Conservation (phyloP, 1,284 basidiomycete genomes). For the Heimioporus punctisporus region DNA sequence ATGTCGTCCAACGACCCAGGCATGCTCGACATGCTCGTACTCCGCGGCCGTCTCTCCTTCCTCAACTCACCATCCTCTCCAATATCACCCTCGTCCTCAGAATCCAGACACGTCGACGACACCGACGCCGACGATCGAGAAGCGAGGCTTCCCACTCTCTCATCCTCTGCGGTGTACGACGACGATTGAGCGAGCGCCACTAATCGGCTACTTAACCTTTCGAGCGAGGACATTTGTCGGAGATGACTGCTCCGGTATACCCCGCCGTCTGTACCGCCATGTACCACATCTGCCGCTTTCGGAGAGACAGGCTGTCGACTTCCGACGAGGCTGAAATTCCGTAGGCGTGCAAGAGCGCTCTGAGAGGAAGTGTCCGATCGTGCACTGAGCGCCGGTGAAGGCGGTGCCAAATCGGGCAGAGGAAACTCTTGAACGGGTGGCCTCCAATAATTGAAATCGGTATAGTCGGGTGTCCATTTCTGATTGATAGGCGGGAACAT, state of each 20-base stretch:
- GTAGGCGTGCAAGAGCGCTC: constrained; percentile 74
- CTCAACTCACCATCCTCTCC: constrained; percentile 39
- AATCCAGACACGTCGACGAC: constrained; percentile 49
- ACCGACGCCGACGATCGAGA: constrained; percentile 42
- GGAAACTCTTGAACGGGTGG: constrained; percentile 76
- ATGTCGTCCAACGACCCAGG: constrained; percentile 72
- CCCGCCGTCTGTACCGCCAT: constrained; percentile 6
- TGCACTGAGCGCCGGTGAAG: constrained; percentile 92
- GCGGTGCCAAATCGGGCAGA: constrained; percentile 89
- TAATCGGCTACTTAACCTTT: constrained; percentile 61
- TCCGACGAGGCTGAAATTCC: constrained; percentile 79
- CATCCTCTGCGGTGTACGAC: constrained; percentile 31
- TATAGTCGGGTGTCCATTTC: constrained; percentile 89
- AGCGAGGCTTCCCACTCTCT: constrained; percentile 46
- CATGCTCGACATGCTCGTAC: constrained; percentile 78
- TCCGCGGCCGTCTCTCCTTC: constrained; percentile 43
- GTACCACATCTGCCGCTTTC: constrained; percentile 30
- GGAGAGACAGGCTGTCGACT: constrained; percentile 43
- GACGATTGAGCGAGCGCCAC: constrained; percentile 43
- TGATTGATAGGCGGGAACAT: constrained; percentile 98
- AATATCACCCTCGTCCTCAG: constrained; percentile 55
- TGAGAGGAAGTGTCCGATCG: constrained; percentile 82
- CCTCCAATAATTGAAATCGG: constrained; percentile 99
- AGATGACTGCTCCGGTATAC: constrained; percentile 41
- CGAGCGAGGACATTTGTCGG: constrained; percentile 73